Percentiles rank a stretch among this genome's conserved stretches.
These are phyloP conservation scores for Monilinia fructicola DNA, from an alignment of 2,329 filamentous ascomycete genomes.

Conservation along the genomic window DNA sequence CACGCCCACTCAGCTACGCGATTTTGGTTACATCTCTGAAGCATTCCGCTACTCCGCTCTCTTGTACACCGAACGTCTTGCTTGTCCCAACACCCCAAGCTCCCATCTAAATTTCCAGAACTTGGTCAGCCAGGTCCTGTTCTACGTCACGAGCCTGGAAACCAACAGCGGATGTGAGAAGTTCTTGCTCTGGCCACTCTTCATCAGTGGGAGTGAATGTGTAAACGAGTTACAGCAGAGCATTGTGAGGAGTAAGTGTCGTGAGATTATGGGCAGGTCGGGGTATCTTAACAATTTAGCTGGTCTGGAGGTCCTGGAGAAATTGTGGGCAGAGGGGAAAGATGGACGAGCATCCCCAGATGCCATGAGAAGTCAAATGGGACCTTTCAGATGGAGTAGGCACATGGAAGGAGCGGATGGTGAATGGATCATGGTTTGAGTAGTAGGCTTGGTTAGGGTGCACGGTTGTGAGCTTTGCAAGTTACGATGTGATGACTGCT, in stretches of 20 bases:
- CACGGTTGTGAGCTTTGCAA: background rate
- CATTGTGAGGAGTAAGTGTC: conserved; percentile 75
- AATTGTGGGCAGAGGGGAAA: conserved; percentile 61
- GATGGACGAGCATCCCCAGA: conserved; percentile 23
- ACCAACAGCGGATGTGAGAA: conserved; percentile 73
- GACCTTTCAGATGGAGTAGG: conserved; percentile 38
- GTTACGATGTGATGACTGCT: conserved; percentile 2
- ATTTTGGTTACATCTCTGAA: conserved; percentile 81
- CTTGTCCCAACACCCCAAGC: conserved; percentile 71
- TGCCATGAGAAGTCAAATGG: conserved; percentile 17
- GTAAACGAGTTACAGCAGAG: conserved; percentile 76
- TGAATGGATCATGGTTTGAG: conserved; percentile 67
- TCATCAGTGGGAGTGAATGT: conserved; percentile 86
- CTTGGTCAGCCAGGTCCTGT: conserved; percentile 77
- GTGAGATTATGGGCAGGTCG: conserved; percentile 82
- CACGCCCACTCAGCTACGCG: conserved; percentile 63
- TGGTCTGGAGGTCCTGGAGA: conserved; percentile 80
- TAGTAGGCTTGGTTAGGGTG: background rate
- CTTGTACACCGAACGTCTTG: conserved; percentile 85
- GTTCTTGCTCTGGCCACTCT: conserved; percentile 90
- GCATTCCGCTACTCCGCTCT: conserved; percentile 87
- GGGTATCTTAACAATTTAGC: conserved; percentile 93
- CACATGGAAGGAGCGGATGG: conserved; percentile 49
- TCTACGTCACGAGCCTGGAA: conserved; percentile 78
- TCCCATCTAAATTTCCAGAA: conserved; percentile 77